A percentile compares a stretch with the other conserved stretches of the same genome.
Conservation (phyloP, 2,329 filamentous ascomycete genomes). For the Penicillium corylophilum region DNA sequence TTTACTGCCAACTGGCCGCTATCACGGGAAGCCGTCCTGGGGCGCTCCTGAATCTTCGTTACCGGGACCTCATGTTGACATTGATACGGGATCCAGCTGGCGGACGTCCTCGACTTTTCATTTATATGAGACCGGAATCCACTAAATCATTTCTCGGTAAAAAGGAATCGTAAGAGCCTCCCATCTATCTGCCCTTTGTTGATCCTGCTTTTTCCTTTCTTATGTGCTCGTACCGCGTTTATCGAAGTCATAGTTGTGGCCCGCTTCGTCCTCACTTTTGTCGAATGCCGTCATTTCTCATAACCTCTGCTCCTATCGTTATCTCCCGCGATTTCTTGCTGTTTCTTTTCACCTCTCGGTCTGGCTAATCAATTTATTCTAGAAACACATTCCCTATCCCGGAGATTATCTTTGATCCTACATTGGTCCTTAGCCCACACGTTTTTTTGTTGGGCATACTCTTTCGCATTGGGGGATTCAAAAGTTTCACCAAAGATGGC, state of each 20-base stretch:
- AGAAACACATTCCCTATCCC: slow-evolving; percentile 37
- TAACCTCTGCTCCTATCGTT: no score
- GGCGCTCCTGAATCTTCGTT: slow-evolving; percentile 27
- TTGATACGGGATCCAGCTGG: slow-evolving; percentile 28
- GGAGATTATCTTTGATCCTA: slow-evolving; percentile 39
- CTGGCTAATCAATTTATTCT: slow-evolving; percentile 10
- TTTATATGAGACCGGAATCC: slow-evolving; percentile 26
- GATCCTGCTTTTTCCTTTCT: background rate
- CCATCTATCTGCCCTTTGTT: background rate
- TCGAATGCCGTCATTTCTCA: no score
- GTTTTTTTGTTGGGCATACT: slow-evolving; percentile 37
- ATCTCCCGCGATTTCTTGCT: no score
- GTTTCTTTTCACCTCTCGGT: background rate
- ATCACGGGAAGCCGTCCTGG: slow-evolving; percentile 26
- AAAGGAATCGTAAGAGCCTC: slow-evolving; percentile 23
- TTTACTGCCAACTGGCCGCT: slow-evolving; percentile 29
- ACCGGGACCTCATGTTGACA: slow-evolving; percentile 25
- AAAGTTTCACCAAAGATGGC: slow-evolving; percentile 18
- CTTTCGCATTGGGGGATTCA: slow-evolving; percentile 34
- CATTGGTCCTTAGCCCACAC: slow-evolving; percentile 38
- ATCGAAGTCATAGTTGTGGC: no score
- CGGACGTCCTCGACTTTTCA: slow-evolving; percentile 22
- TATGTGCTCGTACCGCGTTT: background rate
- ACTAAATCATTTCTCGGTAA: slow-evolving; percentile 25
- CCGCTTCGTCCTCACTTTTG: no score